A percentile compares a stretch with the other conserved stretches of the same genome.
Conservation (phyloP, 2,329 filamentous ascomycete genomes). For the Catunica adiposa region DNA sequence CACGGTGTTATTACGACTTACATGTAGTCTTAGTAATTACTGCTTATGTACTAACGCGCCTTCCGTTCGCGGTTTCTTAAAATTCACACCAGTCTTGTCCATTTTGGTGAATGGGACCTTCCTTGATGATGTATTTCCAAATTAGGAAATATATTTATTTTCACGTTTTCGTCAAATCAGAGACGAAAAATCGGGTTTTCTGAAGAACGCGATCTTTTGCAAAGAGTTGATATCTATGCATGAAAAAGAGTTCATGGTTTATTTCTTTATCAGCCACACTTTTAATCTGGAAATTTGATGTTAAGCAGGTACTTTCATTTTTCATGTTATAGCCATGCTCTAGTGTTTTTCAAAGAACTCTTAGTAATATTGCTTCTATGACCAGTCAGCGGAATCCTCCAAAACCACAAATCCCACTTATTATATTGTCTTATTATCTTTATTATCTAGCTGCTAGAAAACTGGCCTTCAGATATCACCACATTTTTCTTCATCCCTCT, state of each 20-base stretch:
- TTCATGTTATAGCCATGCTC: too few species aligned
- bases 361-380: too few species aligned
- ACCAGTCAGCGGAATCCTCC: too few species aligned
- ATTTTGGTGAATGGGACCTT: not conserved
- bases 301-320: too few species aligned
- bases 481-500: too few species aligned
- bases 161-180: not conserved
- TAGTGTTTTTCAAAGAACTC: too few species aligned
- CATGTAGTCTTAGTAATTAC: not conserved
- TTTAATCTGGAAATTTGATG: too few species aligned
- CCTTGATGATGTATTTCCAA: not conserved
- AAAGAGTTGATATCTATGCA: not conserved
- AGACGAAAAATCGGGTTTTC: not conserved
- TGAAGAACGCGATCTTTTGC: not conserved
- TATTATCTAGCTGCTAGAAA: too few species aligned
- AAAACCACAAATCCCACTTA: too few species aligned
- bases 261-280: too few species aligned
- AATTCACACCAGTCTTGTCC: not conserved
- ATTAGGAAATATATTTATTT: not conserved
- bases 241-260: not conserved
- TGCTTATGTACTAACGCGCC: not conserved
- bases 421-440: too few species aligned
- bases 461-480: too few species aligned
- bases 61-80: not conserved
- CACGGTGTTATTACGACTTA: not conserved